Evolutionary conservation across 108 stramenopile species (phyloP).

Genomic region (Licmophora abbreviata): DNA sequence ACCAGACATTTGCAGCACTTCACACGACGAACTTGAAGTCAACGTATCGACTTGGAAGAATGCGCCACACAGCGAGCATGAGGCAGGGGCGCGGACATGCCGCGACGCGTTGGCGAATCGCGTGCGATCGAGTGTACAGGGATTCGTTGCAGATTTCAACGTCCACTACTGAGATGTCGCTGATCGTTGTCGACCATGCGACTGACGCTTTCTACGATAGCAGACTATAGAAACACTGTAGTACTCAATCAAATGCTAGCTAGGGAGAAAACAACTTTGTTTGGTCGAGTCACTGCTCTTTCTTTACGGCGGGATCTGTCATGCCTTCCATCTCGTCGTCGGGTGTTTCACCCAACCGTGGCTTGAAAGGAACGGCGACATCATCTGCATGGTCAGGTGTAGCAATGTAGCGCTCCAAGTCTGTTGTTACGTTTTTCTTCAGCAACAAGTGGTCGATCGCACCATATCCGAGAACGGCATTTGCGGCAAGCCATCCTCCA

Average conservation of each 20-base stretch:
- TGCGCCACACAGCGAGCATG: conserved; percentile 17
- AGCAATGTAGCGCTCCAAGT: conserved; percentile 51
- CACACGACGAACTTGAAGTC: conserved; percentile 66
- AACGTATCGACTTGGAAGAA: conserved; percentile 53
- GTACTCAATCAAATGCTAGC: no score
- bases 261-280: no score
- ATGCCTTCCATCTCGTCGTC: no score
- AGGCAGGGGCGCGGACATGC: conserved; percentile 17
- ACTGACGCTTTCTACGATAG: no score
- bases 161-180: conserved; percentile 36
- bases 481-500: conserved; percentile 78
- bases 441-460: conserved; percentile 67
- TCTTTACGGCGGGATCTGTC: no score
- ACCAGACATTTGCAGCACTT: conserved; percentile 73
- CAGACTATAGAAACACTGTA: no score
- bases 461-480: conserved; percentile 76
- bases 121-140: conserved; percentile 49
- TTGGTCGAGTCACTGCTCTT: no score
- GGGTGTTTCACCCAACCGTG: not conserved
- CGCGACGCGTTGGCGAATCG: conserved; percentile 33
- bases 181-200: no score
- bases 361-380: conserved; percentile 52
- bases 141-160: conserved; percentile 75
- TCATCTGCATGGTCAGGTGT: conserved; percentile 53
- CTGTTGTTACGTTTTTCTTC: conserved; percentile 77